Percentiles rank a stretch among this genome's conserved stretches.
phyloP scores from a whole-genome alignment of 768 basidiomycete genomes.

The Boletus rubescentipes region DNA sequence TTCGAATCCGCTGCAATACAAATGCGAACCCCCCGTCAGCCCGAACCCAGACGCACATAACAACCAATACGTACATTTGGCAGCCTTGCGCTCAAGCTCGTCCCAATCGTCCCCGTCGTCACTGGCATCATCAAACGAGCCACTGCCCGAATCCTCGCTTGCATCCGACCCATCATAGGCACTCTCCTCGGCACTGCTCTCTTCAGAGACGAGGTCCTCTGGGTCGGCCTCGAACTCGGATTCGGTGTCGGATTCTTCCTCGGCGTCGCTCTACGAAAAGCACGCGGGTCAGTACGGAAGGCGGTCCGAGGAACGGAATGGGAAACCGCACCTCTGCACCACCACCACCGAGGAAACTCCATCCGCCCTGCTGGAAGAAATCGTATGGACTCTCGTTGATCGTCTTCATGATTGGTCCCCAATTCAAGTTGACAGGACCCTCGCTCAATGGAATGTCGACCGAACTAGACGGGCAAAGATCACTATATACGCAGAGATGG shows the following conservation, averaged over 20 bases:
- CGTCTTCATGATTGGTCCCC: constrained; percentile 98
- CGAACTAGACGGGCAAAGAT: constrained; percentile 57
- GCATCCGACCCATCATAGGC: constrained; percentile 53
- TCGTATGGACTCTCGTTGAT: constrained; percentile 94
- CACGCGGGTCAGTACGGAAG: constrained; percentile 37
- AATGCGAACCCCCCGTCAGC: neutral
- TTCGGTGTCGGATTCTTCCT: constrained; percentile 62
- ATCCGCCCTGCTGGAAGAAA: constrained; percentile 96
- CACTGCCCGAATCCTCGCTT: constrained; percentile 60
- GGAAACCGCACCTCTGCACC: constrained; percentile 60
- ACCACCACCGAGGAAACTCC: constrained; percentile 85
- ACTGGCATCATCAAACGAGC: constrained; percentile 60
- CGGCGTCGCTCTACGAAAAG: constrained; percentile 52
- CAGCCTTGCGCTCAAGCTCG: constrained; percentile 88
- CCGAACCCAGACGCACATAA: neutral
- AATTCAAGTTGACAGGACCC: constrained; percentile 95
- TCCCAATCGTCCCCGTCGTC: constrained; percentile 95
- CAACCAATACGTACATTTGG: constrained; percentile 56
- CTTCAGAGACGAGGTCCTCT: constrained; percentile 42
- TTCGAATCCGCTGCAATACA: constrained; percentile 46
- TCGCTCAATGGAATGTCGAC: constrained; percentile 96
- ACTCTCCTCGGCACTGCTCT: constrained; percentile 53
- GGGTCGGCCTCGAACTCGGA: constrained; percentile 63
- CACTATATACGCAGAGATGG: neutral
- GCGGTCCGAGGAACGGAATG: constrained; percentile 1